Evolutionary conservation across 306 rosid genomes (phyloP).

Genomic region (Arachis hypogaea): DNA sequence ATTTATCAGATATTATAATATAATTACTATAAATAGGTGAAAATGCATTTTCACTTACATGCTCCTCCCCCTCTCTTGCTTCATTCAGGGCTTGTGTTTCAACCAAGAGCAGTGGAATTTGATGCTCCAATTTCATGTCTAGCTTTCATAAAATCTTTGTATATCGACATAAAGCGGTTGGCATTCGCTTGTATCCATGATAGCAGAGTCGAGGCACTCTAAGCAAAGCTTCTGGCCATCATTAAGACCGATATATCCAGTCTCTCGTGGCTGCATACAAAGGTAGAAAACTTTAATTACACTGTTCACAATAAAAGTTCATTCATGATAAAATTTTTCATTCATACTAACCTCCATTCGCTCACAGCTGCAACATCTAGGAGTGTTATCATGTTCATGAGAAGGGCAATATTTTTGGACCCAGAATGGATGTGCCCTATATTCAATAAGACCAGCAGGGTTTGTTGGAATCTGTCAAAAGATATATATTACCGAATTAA

Average conservation of each 20-base stretch:
- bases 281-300: slow-evolving; percentile 31
- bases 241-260: slow-evolving; percentile 67
- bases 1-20: slow-evolving; percentile 20
- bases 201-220: slow-evolving; percentile 90
- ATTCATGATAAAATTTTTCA: slow-evolving; percentile 14
- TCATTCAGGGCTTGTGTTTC: slow-evolving; percentile 97
- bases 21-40: slow-evolving; percentile 33
- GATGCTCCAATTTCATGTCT: slow-evolving; percentile 88
- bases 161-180: slow-evolving; percentile 88
- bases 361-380: slow-evolving; percentile 98
- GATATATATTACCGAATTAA: slow-evolving; percentile 59
- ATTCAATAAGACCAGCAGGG: slow-evolving; percentile 99
- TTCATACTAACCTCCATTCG: slow-evolving; percentile 89
- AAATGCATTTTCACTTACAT: slow-evolving; percentile 61
- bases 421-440: slow-evolving; percentile 99
- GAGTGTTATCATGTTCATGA: slow-evolving; percentile 89
- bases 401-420: slow-evolving; percentile 94
- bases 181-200: slow-evolving; percentile 86
- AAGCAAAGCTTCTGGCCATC: slow-evolving; percentile 97
- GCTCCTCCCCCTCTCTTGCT: slow-evolving; percentile 96
- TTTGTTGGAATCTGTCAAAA: slow-evolving; percentile 99
- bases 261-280: slow-evolving; percentile 68
- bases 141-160: slow-evolving; percentile 82
- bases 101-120: slow-evolving; percentile 91
- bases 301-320: slow-evolving; percentile 27